Evolutionary conservation across 106 monocot species (phyloP), one percentile per base, ranked within the genome.

Genomic region (Acanthochlamys bracteata): DNA sequence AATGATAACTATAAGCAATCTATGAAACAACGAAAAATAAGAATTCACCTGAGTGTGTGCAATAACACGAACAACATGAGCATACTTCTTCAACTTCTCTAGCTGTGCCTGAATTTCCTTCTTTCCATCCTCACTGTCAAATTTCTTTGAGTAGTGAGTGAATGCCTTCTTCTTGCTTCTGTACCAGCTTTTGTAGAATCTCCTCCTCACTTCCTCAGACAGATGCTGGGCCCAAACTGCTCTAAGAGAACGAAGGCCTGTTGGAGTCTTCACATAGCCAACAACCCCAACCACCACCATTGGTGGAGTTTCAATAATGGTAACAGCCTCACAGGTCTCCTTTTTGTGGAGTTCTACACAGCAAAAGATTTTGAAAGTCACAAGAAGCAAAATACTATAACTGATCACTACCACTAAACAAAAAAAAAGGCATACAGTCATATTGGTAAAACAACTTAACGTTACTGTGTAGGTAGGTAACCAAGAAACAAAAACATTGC

Each of bases 291-390:
- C 93, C 64, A 93, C 60, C 7, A 93, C 81, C 89, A 93, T 83
- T 0, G 89, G 89, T 19, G 93, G 93, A 59, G 83, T 76, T 63
- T 93, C 93, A 33, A 93, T 60, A 23, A 93, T 67, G 0, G 89
- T 89, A 6, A 93, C 93, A 63, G 89, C 93, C 74, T 93, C 93
- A 49, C 93, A 93, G 0, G 93, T 93, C 57, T 93, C 89, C 74
- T 93, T 93, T 74, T 93, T 93, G 74, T 93, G 93, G 45, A 89
- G 82, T 19, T 93, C 88, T 93, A 63, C 19, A 68, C 13, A 51
- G 51, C n/a, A n/a, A n/a, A 33, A 33, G 33, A 3, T 33, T 33
- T 3, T 33, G 6, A 33, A 33, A 33, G 33, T 33, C 6, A 33
- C 33, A 33, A 33, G 6, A 33, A 33, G 33, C 33, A 33, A 33